These are phyloP conservation scores for Tillandsia fasciculata DNA, from an alignment of 176 grass and related monocot species.

Conservation along the genomic window DNA sequence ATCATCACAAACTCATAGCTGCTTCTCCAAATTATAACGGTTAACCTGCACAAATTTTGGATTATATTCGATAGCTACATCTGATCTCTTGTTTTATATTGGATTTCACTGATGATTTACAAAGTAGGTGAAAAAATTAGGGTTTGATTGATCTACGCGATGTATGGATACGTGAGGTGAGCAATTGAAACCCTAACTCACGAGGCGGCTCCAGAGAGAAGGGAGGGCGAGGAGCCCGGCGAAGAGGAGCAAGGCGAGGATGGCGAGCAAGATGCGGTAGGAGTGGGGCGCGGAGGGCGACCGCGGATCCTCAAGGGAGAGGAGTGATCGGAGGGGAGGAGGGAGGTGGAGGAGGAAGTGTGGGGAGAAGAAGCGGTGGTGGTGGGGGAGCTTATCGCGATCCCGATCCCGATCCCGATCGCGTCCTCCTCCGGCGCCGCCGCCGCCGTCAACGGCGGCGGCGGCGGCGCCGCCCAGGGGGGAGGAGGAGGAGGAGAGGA, in stretches of 20 bases:
- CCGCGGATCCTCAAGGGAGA: conserved; percentile 60
- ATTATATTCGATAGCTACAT: too few relatives aligned
- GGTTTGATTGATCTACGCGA: too few relatives aligned
- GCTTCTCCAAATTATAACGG: too few relatives aligned
- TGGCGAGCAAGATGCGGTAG: conserved; percentile 61
- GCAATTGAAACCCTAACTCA: conserved; percentile 16
- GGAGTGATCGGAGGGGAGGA: conserved; percentile 41
- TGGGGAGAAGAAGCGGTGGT: conserved; percentile 31
- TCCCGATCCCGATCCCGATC: conserved; percentile 40
- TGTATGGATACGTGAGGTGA: too few relatives aligned
- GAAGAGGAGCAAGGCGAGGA: conserved; percentile 47
- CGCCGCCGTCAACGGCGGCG: not conserved
- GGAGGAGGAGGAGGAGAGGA: conserved; percentile 44
- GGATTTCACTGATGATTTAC: too few relatives aligned
- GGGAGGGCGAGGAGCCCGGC: conserved; percentile 34
- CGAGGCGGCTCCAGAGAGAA: conserved; percentile 68
- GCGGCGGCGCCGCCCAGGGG: not conserved
- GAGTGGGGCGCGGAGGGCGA: conserved; percentile 36
- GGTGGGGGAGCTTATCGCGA: conserved; percentile 41
- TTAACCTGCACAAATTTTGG: too few relatives aligned
- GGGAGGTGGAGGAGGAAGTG: conserved; percentile 26
- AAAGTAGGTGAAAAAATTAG: too few relatives aligned
- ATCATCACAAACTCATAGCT: too few relatives aligned
- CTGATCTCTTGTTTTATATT: too few relatives aligned
- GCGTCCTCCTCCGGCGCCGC: not conserved